These are phyloP conservation scores for Arthrobotrys conoides DNA, from an alignment of 2,329 filamentous ascomycete species.

Conservation along the genomic window DNA sequence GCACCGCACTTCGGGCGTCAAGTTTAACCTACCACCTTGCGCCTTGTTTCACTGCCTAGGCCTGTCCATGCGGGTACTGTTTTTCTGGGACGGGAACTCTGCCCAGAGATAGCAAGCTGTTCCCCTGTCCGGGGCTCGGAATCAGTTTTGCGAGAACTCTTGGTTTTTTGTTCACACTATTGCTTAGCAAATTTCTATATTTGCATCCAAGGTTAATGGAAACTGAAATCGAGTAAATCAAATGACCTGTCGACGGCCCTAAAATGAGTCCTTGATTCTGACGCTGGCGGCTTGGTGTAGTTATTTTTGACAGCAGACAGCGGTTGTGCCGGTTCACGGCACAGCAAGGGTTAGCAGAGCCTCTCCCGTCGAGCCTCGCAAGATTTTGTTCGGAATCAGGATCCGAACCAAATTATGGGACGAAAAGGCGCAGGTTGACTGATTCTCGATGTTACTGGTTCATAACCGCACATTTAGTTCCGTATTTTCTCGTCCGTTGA, in stretches of 20 bases:
- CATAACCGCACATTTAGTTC: background rate
- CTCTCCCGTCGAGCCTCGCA: constrained; percentile 20
- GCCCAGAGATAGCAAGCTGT: constrained; percentile 19
- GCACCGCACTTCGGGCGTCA: constrained; percentile 48
- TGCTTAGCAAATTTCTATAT: constrained; percentile 37
- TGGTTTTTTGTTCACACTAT: background rate
- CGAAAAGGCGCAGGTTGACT: background rate
- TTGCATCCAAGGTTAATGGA: background rate
- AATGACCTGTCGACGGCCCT: constrained; percentile 1
- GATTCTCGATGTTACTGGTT: constrained; percentile 2
- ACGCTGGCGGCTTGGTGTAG: constrained; percentile 2
- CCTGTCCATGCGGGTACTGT: constrained; percentile 14
- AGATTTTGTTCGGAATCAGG: constrained; percentile 2
- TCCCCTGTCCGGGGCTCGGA: constrained; percentile 1
- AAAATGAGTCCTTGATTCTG: background rate
- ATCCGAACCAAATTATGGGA: constrained; percentile 17
- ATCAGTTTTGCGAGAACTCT: constrained; percentile 6
- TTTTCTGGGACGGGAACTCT: constrained; percentile 21
- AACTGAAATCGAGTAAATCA: background rate
- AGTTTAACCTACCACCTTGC: constrained; percentile 32
- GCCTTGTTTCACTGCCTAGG: constrained; percentile 40
- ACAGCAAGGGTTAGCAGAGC: constrained; percentile 44
- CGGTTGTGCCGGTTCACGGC: constrained; percentile 21
- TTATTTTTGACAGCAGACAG: constrained; percentile 40
- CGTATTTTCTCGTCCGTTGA: background rate